phyloP scores from a whole-genome alignment of 1,284 basidiomycete species.

The Apiotrichum akiyoshidainum region DNA sequence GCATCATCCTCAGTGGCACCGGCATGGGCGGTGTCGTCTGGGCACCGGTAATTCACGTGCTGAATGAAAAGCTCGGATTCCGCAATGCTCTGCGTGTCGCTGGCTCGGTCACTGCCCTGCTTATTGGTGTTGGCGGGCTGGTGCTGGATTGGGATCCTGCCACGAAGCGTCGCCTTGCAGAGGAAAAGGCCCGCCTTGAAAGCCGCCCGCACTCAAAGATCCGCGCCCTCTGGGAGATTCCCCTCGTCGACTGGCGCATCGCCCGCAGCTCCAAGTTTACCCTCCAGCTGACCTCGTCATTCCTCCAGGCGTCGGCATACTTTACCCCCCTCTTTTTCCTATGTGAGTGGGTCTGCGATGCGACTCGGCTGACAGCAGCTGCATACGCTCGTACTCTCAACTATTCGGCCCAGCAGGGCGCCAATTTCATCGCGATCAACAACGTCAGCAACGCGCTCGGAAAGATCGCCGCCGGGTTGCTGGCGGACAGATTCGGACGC shows the following conservation, averaged over 20 bases:
- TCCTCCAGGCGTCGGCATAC: conserved; percentile 32
- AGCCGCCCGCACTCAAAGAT: not conserved
- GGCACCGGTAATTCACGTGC: conserved; percentile 28
- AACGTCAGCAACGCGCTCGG: conserved; percentile 39
- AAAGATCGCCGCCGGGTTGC: conserved; percentile 40
- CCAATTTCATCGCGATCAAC: conserved; percentile 34
- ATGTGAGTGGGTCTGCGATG: not conserved
- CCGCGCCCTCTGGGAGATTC: conserved; percentile 19
- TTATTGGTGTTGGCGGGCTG: conserved; percentile 14
- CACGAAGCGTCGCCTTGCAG: conserved; percentile 19
- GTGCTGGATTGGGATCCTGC: conserved; percentile 31
- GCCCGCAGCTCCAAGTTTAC: conserved; percentile 25
- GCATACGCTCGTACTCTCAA: conserved; percentile 32
- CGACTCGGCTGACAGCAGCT: not conserved
- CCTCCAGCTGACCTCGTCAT: conserved; percentile 24
- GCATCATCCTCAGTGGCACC: conserved; percentile 36
- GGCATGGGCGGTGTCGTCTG: conserved; percentile 37
- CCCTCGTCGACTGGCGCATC: conserved; percentile 31
- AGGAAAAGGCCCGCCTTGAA: conserved; percentile 8
- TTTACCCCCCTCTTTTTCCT: conserved; percentile 41
- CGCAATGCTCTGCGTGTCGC: conserved; percentile 28
- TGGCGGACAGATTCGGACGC: conserved; percentile 43
- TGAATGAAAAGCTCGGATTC: conserved; percentile 26
- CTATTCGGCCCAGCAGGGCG: conserved; percentile 21
- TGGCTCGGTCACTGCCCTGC: conserved; percentile 19